A percentile compares a stretch with the other conserved stretches of the same genome.
phyloP scores from a whole-genome alignment of 345 rosid species.

The Corchorus capsularis region DNA sequence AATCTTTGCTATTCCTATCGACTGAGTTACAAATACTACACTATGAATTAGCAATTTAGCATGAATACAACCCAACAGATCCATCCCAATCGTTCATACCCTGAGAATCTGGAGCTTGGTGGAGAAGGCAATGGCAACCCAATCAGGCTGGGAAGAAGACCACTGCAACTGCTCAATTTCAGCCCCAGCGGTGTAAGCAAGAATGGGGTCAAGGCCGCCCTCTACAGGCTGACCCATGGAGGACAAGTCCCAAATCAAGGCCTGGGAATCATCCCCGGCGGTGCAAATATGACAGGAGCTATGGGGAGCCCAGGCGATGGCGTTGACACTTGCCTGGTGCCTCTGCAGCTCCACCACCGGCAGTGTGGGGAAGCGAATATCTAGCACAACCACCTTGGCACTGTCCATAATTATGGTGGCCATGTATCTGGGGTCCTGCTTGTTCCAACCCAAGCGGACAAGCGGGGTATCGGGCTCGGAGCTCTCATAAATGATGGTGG shows the following conservation, averaged over 20 bases:
- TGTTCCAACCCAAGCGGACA: conserved; percentile 95
- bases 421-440: conserved; percentile 97
- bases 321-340: conserved; percentile 88
- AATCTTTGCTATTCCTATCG: conserved; percentile 9
- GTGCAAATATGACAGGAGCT: conserved; percentile 97
- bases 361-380: conserved; percentile 88
- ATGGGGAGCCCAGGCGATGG: conserved; percentile 99
- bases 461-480: conserved; percentile 92
- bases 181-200: conserved; percentile 93
- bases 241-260: conserved; percentile 93
- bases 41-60: conserved; percentile 5
- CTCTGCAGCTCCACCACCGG: conserved; percentile 95
- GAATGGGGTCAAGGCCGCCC: conserved; percentile 93
- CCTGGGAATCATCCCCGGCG: conserved; percentile 96
- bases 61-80: background rate
- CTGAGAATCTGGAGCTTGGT: conserved; percentile 94
- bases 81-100: conserved; percentile 50
- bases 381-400: conserved; percentile 87
- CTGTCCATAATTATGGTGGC: conserved; percentile 97
- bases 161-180: conserved; percentile 98
- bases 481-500: conserved; percentile 83
- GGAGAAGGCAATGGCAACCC: conserved; percentile 98
- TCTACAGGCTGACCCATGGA: conserved; percentile 96
- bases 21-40: background rate
- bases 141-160: conserved; percentile 98